A percentile compares a stretch with the other conserved stretches of the same genome.
phyloP scores from a whole-genome alignment of 2,329 filamentous ascomycete genomes.

The Alternaria viburni region DNA sequence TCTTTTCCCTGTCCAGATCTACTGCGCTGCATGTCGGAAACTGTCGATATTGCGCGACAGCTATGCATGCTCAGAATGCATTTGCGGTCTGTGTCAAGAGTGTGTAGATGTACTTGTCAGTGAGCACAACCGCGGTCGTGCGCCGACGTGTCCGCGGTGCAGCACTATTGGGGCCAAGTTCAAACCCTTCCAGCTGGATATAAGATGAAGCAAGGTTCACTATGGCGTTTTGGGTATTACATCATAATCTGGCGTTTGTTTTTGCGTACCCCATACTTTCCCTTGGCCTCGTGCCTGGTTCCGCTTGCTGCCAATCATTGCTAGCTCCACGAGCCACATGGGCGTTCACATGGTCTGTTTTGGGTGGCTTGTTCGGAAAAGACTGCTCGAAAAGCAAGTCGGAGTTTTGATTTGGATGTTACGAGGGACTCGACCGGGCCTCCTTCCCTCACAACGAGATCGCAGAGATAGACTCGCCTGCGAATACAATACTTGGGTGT shows the following conservation, averaged over 20 bases:
- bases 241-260: conserved; percentile 20
- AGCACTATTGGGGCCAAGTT: conserved; percentile 79
- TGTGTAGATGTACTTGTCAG: conserved; percentile 83
- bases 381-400: conserved; percentile 6
- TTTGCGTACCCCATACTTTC: background rate
- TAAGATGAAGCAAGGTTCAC: conserved; percentile 62
- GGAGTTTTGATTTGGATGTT: conserved; percentile 1
- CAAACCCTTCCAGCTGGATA: conserved; percentile 85
- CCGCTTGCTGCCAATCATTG: conserved; percentile 12
- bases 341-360: conserved; percentile 19
- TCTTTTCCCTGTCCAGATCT: conserved; percentile 73
- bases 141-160: conserved; percentile 77
- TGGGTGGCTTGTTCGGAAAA: background rate
- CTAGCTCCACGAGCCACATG: conserved; percentile 27
- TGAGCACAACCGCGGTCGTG: conserved; percentile 72
- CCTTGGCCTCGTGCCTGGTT: conserved; percentile 7
- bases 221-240: conserved; percentile 8
- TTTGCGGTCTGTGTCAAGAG: conserved; percentile 87
- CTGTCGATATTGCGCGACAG: conserved; percentile 80
- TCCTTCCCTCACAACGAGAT: background rate
- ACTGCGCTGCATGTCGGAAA: conserved; percentile 85
- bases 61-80: conserved; percentile 95
- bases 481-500: background rate
- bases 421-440: background rate
- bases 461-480: conserved; percentile 4